Percentiles rank a stretch among this genome's conserved stretches.
These are phyloP conservation scores for Gryganskiella cystojenkinii DNA, from an alignment of 192 early-diverging fungal genomes.

Conservation along the genomic window DNA sequence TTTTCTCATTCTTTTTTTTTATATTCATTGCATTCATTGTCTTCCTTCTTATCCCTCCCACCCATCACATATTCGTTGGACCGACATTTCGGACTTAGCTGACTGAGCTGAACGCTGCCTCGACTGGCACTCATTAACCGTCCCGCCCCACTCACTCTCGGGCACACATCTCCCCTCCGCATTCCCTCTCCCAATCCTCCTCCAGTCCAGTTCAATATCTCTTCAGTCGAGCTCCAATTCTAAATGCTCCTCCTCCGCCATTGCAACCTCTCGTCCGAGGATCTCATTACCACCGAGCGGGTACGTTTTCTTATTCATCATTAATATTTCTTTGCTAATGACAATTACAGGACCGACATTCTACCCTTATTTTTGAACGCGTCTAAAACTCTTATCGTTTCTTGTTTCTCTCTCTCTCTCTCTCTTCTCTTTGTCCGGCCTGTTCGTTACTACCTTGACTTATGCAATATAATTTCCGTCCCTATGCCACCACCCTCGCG, in stretches of 20 bases:
- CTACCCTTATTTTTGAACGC: background rate
- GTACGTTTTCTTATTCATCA: constrained; percentile 37
- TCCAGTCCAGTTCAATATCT: background rate
- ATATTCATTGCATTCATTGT: background rate
- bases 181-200: background rate
- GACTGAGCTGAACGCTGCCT: too few relatives aligned
- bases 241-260: constrained; percentile 60
- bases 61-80: too few relatives aligned
- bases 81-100: too few relatives aligned
- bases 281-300: constrained; percentile 69
- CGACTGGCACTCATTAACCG: too few relatives aligned
- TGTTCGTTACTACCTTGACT: too few relatives aligned
- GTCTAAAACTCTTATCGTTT: background rate
- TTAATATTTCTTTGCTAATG: too few relatives aligned
- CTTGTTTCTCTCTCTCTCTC: background rate
- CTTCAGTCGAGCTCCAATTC: background rate
- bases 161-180: background rate
- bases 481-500: background rate
- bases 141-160: background rate
- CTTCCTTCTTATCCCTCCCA: background rate
- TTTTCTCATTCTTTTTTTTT: background rate
- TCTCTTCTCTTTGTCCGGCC: background rate
- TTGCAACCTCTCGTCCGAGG: constrained; percentile 60
- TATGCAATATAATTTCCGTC: too few relatives aligned
- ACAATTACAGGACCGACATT: background rate